Base-by-base conservation (phyloP, 2,329 filamentous ascomycete genomes). In the Diaporthe capsici region DNA sequence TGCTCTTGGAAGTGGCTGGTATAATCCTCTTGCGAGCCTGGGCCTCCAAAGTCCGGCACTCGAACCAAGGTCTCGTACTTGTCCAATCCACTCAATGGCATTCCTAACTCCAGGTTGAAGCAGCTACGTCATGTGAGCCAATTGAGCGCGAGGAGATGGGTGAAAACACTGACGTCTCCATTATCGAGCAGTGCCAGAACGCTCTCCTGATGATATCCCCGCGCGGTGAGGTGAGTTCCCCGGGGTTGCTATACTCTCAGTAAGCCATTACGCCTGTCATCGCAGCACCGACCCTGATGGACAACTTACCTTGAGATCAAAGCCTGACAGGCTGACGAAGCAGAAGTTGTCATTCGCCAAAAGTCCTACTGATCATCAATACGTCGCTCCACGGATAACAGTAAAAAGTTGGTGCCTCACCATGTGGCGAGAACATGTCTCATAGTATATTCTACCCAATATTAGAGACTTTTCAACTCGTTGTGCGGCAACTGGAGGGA, bases 131-230 rank as follows among this genome's bases (percentile, higher is more conserved):
- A 39, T 65, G 8, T 44, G 42, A 55, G 61, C 12, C 34, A 53
- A 51, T 10, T 42, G 20, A 13, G 37, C 25, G 57, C 42, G 60
- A 3, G 28, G 22, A 61, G 39, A 51, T 60, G 55, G 65, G 17
- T 12, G 31, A 47, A 22, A 15, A 76, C 22, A 76, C 84, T 74
- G 83, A 89, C 87, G 87, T 88, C 78, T 90, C 88, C 80, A 87
- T 87, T 51, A 90, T 86, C 13, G 87, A 87, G 78, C 90, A 91
- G 77, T 89, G 87, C 90, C 90, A 92, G 76, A 89, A 91, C 1
- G 84, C 84, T 74, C 89, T 86, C 75, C 89, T 88, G 34, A 90
- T 84, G n/a, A 90, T 82, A 78, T 91, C 88, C 17, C 85, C 87
- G 60, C 83, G 84, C 7, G 85, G 81, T 1, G 87, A 86, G 28